Base-by-base conservation (phyloP, 768 basidiomycete genomes). In the Naematelia aurantialba region DNA sequence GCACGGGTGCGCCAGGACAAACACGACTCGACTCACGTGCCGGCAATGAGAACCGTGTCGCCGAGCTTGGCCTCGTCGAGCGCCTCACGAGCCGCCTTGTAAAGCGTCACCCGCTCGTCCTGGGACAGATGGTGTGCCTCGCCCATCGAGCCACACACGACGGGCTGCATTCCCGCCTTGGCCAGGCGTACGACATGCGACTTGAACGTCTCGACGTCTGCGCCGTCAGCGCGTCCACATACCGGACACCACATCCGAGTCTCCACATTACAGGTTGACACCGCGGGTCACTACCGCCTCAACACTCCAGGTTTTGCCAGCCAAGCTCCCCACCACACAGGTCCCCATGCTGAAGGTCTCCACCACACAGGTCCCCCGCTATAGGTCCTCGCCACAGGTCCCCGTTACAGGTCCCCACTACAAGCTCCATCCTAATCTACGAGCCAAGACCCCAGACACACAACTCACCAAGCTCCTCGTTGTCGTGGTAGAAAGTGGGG, bases 141-240 rank as follows among this genome's bases (percentile, higher is more conserved):
- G 65, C 91, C 86, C 88, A 89, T 89, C 3, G 88, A 87, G 17
- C 90, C 90, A 30, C 85, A 82, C 51, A 91, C 79, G 61, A 93
- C 79, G 14, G 87, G 87, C 5, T 79, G 82, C 63, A 89, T 85
- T 24, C 88, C 88, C 12, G 84, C 85, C 50, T 78, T 78, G 8
- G 87, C 89, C 48, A 85, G 78, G 45, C 81, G 81, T 54, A 83
- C 79, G 45, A 89, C 81, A 78, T 91, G 89, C 8, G 79, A 76
- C 69, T 85, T 81, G 67, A 91, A 87, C 0, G 86, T 76, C 13
- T 81, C 80, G 30, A 91, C 73, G 77, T 92, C 90, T 84, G 48
- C 12, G 1, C 44, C n/a, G 34, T 57, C 46, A 54, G 45, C 19
- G n/a, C n/a, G n/a, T n/a, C n/a, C n/a, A n/a, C n/a, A n/a, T n/a